Evolutionary conservation across 2,329 filamentous ascomycete genomes (phyloP), one percentile per base, ranked within the genome.

Genomic region (Bipolaris sorokiniana): DNA sequence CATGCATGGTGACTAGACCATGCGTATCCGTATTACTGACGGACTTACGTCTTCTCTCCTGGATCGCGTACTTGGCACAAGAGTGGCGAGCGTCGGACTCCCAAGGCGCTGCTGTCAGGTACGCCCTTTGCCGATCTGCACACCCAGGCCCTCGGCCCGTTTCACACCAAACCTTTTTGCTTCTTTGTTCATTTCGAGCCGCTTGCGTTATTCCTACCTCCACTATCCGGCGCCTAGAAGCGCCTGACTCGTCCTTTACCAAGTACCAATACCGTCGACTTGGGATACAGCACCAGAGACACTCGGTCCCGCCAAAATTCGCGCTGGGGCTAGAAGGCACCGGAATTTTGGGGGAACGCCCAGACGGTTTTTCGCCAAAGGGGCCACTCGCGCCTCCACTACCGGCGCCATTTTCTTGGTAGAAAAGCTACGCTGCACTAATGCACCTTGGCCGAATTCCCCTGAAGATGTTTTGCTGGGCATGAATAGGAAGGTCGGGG

Each of bases 391-490:
- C 20, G 15, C 22, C 11, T 42, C 41, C 48, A 34, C 33, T 26
- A 36, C 26, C 13, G 38, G 48, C 28, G 36, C 38, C 20, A 13
- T 26, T 20, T 47, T 38, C 46, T 48, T 48, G 37, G 28, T 49
- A 28, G 15, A 50, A 28, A 42, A 37, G 42, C 36, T 42, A 47
- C 46, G 40, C 46, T 50, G 42, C 51, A 37, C 41, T 58, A 50
- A 46, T 40, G 40, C 33, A 49, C 10, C 40, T 38, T 31, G 48
- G 46, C 40, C 10, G 28, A 26, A 20, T 7, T 44, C 41, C 28
- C 22, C 49, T 46, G 40, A 36, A 13, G 18, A 44, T 16, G 20
- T 28, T 48, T 51, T 34, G 31, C 31, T 37, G 22, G 28, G 49
- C 49, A 26, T 37, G 20, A 36, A 44, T 23, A 38, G 46, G 46